A percentile compares a stretch with the other conserved stretches of the same genome.
Evolutionary conservation across 352 stramenopile genomes (phyloP).

Genomic region (Pythium chondricola): DNA sequence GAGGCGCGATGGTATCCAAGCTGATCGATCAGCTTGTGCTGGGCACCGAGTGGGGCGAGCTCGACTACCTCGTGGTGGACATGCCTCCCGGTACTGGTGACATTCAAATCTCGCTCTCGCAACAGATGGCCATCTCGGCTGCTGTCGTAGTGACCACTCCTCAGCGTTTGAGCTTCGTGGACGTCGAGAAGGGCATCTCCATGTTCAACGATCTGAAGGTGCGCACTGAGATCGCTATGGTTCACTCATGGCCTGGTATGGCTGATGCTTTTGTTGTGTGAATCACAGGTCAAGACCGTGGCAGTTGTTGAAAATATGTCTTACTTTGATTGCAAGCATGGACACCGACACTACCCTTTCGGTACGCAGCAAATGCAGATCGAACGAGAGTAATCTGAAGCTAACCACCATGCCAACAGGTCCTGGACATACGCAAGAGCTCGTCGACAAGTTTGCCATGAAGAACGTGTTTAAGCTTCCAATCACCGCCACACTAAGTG

Average conservation of each 20-base stretch:
- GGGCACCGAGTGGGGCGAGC: constrained; percentile 96
- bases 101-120: constrained; percentile 97
- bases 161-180: constrained; percentile 96
- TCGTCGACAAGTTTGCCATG: constrained; percentile 75
- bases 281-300: constrained; percentile 92
- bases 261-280: neutral
- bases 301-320: constrained; percentile 99
- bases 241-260: neutral
- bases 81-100: constrained; percentile 99
- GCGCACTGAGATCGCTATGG: too few species aligned
- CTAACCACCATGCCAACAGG: too few species aligned
- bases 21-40: constrained; percentile 95
- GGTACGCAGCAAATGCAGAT: constrained; percentile 26
- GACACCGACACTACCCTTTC: constrained; percentile 83
- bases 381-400: too few species aligned
- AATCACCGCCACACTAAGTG: constrained; percentile 71
- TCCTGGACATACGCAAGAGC: constrained; percentile 61
- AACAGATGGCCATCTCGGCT: constrained; percentile 96
- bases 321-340: constrained; percentile 91
- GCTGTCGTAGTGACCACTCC: constrained; percentile 99
- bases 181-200: constrained; percentile 98
- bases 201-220: constrained; percentile 98
- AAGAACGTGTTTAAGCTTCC: constrained; percentile 84
- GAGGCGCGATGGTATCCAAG: constrained; percentile 97
- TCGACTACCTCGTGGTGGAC: constrained; percentile 99